Conservation (phyloP, 495 filamentous ascomycete species). For the Trichoderma erinaceum region DNA sequence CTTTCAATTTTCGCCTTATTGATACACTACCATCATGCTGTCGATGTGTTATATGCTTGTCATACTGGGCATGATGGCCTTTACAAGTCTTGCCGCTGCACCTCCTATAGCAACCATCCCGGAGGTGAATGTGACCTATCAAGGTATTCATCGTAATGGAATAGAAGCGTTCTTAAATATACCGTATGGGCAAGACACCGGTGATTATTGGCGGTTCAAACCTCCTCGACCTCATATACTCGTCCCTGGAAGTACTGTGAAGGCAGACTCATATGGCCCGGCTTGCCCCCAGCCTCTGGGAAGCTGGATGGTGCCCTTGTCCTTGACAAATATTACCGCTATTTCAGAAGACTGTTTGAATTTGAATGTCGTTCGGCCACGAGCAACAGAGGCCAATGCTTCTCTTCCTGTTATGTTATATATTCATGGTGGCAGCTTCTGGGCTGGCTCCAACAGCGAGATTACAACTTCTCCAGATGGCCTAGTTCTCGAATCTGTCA, state of each 20-base stretch:
- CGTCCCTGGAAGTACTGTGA: slow-evolving; percentile 27
- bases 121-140: slow-evolving; percentile 22
- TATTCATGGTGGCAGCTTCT: slow-evolving; percentile 43
- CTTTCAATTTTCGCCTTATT: neutral
- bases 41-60: neutral
- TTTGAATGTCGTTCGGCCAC: slow-evolving; percentile 38
- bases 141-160: slow-evolving; percentile 26
- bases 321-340: slow-evolving; percentile 26
- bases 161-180: slow-evolving; percentile 44
- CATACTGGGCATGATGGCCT: neutral
- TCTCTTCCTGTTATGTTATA: slow-evolving; percentile 45
- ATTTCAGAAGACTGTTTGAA: slow-evolving; percentile 42
- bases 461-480: slow-evolving; percentile 20
- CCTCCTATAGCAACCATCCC: neutral
- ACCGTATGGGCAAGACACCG: slow-evolving; percentile 39
- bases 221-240: slow-evolving; percentile 32
- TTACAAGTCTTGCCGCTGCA: neutral
- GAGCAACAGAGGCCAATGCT: slow-evolving; percentile 27
- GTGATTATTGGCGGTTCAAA: slow-evolving; percentile 39
- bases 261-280: slow-evolving; percentile 36
- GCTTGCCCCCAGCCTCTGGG: slow-evolving; percentile 36
- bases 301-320: slow-evolving; percentile 24
- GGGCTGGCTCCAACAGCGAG: slow-evolving; percentile 37
- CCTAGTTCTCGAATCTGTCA: neutral
- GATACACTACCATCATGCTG: neutral